Evolutionary conservation across 805 yeast species (phyloP), one percentile per base, ranked within the genome.

Genomic region (Metschnikowia vanudenii): DNA sequence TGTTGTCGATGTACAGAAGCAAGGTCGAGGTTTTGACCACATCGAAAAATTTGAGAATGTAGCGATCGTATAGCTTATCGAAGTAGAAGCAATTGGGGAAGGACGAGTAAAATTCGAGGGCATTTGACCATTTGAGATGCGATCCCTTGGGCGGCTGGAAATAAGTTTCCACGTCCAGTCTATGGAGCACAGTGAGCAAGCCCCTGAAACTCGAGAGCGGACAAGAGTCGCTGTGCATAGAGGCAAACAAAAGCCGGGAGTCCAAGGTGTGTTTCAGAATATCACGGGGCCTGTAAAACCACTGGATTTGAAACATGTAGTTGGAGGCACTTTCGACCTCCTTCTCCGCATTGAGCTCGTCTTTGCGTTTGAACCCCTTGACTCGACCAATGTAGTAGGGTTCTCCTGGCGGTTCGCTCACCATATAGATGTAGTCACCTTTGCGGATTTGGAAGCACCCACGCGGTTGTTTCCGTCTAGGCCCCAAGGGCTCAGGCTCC

Each of bases 371-470:
- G 54, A 90, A 88, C 13, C 91, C 94, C 73, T 88, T 78, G 33
- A 92, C 75, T 35, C 92, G 73, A 1, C 95, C 98, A 37, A 94
- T 78, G 58, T 89, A 88, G 69, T 86, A 94, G 0, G 98, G 97
- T 57, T 89, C 97, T 2, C 96, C 94, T 0, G 96, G 89, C 1
- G 96, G 96, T 63, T 89, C 97, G 52, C 94, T 81, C 11, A 91
- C 76, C 82, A 91, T 81, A 61, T 86, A 90, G 9, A 90, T 84
- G 49, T 74, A 81, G 47, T 90, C 96, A 43, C 80, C 80, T 50
- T 78, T 79, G 4, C 51, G 50, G n/a, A 79, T 49, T 38, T 58
- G 62, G 45, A 65, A 60, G 10, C 39, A 35, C 3, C 67, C 61
- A 39, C 65, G 68, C 47, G 61, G 17, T 31, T 28, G 41, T 19